phyloP scores from a whole-genome alignment of 768 basidiomycete genomes.

The Leccinellum rugosiceps region DNA sequence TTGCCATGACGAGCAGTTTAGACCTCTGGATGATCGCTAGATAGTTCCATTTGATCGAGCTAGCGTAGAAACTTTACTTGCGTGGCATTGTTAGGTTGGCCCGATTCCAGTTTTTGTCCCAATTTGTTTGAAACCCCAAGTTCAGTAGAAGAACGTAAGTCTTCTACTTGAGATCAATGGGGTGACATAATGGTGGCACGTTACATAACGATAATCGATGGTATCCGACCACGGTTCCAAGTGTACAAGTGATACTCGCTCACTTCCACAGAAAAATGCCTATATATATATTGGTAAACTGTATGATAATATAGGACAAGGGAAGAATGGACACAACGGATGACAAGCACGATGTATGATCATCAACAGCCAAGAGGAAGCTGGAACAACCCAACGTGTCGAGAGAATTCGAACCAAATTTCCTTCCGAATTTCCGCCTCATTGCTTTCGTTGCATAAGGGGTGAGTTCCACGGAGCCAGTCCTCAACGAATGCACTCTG shows the following conservation, averaged over 20 bases:
- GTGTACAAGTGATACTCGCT: not conserved
- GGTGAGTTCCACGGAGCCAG: not conserved
- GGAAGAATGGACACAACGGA: not conserved
- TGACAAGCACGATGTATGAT: not conserved
- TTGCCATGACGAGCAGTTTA: not conserved
- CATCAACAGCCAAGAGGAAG: not conserved
- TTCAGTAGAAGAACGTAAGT: too few species aligned
- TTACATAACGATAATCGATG: not conserved
- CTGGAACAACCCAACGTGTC: not conserved
- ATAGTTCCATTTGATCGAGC: not conserved
- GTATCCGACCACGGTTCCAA: not conserved
- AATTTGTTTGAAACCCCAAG: not conserved
- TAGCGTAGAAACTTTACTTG: not conserved
- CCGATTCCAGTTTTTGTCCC: not conserved
- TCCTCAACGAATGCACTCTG: not conserved
- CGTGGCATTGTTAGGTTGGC: not conserved
- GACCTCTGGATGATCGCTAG: not conserved
- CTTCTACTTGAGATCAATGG: not conserved
- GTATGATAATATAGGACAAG: not conserved
- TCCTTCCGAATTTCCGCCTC: not conserved
- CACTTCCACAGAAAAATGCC: not conserved
- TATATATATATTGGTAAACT: not conserved
- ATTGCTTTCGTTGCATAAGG: not conserved
- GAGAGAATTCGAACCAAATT: not conserved
- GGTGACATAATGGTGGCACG: not conserved